Evolutionary conservation across 2,329 filamentous ascomycete species (phyloP), one percentile per base, ranked within the genome.

Genomic region (Penicillium sp.): DNA sequence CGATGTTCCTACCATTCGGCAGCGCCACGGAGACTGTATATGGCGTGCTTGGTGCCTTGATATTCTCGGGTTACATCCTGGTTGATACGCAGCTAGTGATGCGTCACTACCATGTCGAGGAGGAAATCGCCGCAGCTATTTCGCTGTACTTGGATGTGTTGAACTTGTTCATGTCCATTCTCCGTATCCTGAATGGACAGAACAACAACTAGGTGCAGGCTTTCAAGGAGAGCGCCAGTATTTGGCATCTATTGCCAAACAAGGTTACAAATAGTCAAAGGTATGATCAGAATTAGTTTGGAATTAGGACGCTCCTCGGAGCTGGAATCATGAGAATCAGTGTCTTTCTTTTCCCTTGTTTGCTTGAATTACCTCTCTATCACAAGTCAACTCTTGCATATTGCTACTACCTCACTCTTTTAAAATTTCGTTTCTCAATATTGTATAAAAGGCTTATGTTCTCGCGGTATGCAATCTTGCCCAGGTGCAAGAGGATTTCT

Each of bases 61-160:
- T 99, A 71, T 99, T 99, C 81, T 93, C 89, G 49, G 93, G 83
- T 8, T 99, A 99, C 78, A 96, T 99, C 60, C 83, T 99, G 47
- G 91, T 98, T 47, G 95, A 99, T 73, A 99, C 95, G 0, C 95
- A 99, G 82, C 80, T 99, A 67, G 87, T 99, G 60, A 89, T 99
- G 85, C 87, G 93, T 70, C 90, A 96, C 76, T 95, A 97, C 78
- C 93, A 98, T 71, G 91, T 97, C 52, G 95, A 99, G 79, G 93
- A 97, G 83, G 93, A 97, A 82, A 97, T 98, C 73, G 92, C 93
- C 7, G 93, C 93, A 49, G 88, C 91, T 10, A 96, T 99, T 76
- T 95, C 90, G 72, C 83, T 99, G 49, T 99, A 99, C 75, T 84
- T 99, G 49, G 93, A 98, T 75, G 87, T 98, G 63, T 91, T 98